Evolutionary conservation across 2,329 filamentous ascomycete genomes (phyloP).

Genomic region (Botrytis hyacinthi): DNA sequence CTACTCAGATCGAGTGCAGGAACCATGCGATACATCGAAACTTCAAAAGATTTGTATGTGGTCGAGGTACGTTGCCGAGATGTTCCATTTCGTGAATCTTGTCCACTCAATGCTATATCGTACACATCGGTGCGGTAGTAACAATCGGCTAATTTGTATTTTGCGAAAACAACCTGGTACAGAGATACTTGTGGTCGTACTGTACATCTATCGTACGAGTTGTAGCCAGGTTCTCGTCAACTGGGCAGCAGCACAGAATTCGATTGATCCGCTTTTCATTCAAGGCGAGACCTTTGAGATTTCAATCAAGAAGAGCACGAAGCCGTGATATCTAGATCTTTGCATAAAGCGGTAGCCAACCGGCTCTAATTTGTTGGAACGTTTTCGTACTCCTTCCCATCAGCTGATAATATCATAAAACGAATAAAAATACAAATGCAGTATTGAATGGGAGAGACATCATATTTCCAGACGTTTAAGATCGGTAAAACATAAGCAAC

Average conservation of each 20-base stretch:
- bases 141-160: constrained; percentile 21
- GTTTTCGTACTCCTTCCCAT: constrained; percentile 8
- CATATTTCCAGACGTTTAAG: neutral
- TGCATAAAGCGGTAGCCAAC: constrained; percentile 21
- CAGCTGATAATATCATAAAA: constrained; percentile 16
- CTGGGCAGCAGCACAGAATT: constrained; percentile 21
- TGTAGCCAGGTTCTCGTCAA: constrained; percentile 22
- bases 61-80: constrained; percentile 3
- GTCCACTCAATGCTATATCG: constrained; percentile 19
- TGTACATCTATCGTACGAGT: constrained; percentile 4
- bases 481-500: neutral
- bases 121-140: constrained; percentile 17
- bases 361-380: constrained; percentile 6
- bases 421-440: neutral
- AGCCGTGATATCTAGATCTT: constrained; percentile 17
- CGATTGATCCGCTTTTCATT: constrained; percentile 18
- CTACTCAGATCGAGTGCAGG: constrained; percentile 20
- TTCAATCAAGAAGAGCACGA: constrained; percentile 1
- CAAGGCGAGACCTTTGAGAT: constrained; percentile 8
- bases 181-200: neutral
- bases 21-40: constrained; percentile 22
- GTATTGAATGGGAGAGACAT: constrained; percentile 1
- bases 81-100: constrained; percentile 21
- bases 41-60: neutral
- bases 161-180: constrained; percentile 14